These are phyloP conservation scores for Globisporangium okanoganense DNA, from an alignment of 352 stramenopile genomes.

Conservation along the genomic window DNA sequence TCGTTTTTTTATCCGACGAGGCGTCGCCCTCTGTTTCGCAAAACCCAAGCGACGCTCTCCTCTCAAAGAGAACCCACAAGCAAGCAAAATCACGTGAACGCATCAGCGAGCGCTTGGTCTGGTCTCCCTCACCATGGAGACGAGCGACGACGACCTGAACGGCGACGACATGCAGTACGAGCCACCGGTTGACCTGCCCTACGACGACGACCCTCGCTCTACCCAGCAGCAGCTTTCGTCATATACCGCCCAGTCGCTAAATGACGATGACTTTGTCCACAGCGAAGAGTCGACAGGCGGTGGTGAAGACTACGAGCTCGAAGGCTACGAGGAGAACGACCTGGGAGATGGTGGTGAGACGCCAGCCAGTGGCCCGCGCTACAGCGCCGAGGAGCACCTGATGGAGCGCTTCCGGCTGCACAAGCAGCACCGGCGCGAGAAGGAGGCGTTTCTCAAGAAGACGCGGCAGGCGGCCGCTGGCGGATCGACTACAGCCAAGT, in stretches of 20 bases:
- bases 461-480: conserved; percentile 38
- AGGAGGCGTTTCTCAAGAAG: conserved; percentile 58
- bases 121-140: background rate
- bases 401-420: conserved; percentile 73
- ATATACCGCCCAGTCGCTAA: background rate
- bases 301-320: background rate
- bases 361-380: background rate
- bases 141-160: background rate
- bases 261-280: background rate
- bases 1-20: too few relatives aligned
- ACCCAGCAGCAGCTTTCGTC: background rate
- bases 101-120: background rate
- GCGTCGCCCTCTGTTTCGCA: too few relatives aligned
- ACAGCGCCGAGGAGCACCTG: conserved; percentile 44
- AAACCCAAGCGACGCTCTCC: background rate
- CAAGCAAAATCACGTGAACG: background rate
- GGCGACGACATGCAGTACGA: conserved; percentile 4
- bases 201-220: background rate
- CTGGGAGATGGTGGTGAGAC: background rate
- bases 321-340: background rate
- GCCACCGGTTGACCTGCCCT: background rate
- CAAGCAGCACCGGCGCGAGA: conserved; percentile 70
- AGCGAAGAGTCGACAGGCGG: background rate
- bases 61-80: background rate
- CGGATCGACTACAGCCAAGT: background rate